Evolutionary conservation across 1,139 yeast species (phyloP), one percentile per base, ranked within the genome.

Genomic region (Protomyces arabidopsidicola): DNA sequence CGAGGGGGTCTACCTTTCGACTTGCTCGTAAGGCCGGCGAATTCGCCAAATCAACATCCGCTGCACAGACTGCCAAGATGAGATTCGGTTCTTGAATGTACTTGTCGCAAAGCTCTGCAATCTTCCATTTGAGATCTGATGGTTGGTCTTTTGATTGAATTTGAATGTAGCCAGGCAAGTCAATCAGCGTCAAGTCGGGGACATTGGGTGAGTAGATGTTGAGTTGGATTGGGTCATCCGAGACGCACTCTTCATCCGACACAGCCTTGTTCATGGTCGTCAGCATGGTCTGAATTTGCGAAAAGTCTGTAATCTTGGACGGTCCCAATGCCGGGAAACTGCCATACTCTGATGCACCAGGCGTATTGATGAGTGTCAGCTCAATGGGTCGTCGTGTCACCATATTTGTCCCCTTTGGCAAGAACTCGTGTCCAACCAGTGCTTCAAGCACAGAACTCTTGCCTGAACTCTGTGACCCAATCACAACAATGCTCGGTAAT

Each of bases 131-230:
- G 68, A 95, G 79, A 68, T 87, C 89, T 3, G 81, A 77, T 0
- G 99, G 98, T 75, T 95, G 98, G 74, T 93, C 98, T 3, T 95
- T 91, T 0, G 98, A 95, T 72, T 95, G 96, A 1, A 95, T 86
- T 75, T 95, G 98, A 69, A 95, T 95, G 73, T 95, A 95, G 3
- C 99, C 99, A 0, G 99, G 99, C 66, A 95, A 78, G 77, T 93
- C 99, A 22, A 95, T 97, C 69, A 95, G 78, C 0, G 97, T 90
- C 65, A 93, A 79, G 76, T 95, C 98, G 0, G 98, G 98, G 4
- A 93, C 96, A 61, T 84, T 81, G 2, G 98, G 95, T 1, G 98
- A 91, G 73, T 85, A 86, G 54, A 95, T 90, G 1, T 95, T 89
- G 55, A 91, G 80, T 73, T 90, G 95, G 63, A 91, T 91, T 2